A percentile compares a stretch with the other conserved stretches of the same genome.
These are phyloP conservation scores for Aspergillus sp. DNA, from an alignment of 2,329 filamentous ascomycete genomes.

Conservation along the genomic window DNA sequence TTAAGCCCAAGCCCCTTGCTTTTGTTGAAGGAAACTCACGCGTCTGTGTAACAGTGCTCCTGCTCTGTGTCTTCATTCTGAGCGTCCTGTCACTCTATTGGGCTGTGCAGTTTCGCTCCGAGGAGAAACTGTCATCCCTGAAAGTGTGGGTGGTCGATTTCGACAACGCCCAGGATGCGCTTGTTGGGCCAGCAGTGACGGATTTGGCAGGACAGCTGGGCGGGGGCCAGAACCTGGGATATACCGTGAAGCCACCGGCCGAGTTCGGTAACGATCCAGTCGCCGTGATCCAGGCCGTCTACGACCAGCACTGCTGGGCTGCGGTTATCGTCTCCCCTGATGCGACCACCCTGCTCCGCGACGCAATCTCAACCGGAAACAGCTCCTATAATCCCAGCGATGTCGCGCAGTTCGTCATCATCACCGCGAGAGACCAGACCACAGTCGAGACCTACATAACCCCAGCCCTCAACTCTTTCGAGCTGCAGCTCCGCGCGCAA, in stretches of 20 bases:
- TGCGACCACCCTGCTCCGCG: slow-evolving; percentile 58
- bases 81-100: slow-evolving; percentile 61
- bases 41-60: slow-evolving; percentile 19
- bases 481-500: slow-evolving; percentile 45
- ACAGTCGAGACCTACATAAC: slow-evolving; percentile 55
- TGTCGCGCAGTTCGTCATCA: slow-evolving; percentile 57
- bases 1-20: not conserved
- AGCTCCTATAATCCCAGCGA: slow-evolving; percentile 60
- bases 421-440: slow-evolving; percentile 57
- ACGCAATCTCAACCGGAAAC: slow-evolving; percentile 57
- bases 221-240: slow-evolving; percentile 46
- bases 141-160: slow-evolving; percentile 64
- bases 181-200: slow-evolving; percentile 59
- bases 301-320: slow-evolving; percentile 59
- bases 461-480: slow-evolving; percentile 52
- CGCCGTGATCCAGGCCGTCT: slow-evolving; percentile 58
- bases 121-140: slow-evolving; percentile 50
- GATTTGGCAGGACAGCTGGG: slow-evolving; percentile 34
- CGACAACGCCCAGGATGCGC: slow-evolving; percentile 52
- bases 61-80: slow-evolving; percentile 58
- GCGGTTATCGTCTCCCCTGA: slow-evolving; percentile 65
- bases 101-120: slow-evolving; percentile 55
- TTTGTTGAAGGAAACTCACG: not conserved
- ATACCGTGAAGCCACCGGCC: slow-evolving; percentile 47
- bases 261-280: slow-evolving; percentile 58